These are phyloP conservation scores for Fusarium graminum DNA, from an alignment of 2,329 filamentous ascomycete species.

Conservation along the genomic window DNA sequence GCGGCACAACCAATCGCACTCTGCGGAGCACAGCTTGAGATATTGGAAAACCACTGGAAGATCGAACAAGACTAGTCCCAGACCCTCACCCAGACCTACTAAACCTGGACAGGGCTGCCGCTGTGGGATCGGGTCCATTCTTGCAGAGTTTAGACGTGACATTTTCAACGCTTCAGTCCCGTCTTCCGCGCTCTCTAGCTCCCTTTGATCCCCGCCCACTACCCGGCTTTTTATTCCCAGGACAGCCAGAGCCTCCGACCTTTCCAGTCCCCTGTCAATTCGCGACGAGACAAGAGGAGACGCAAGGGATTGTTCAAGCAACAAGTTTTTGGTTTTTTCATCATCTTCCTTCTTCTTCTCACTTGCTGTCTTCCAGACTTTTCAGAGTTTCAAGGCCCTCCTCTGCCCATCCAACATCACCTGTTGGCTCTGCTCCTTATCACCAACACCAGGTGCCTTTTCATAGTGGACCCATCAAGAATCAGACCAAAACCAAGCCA, in stretches of 20 bases:
- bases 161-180: slow-evolving; percentile 39
- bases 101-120: slow-evolving; percentile 31
- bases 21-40: slow-evolving; percentile 2
- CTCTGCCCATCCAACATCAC: not conserved
- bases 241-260: slow-evolving; percentile 23
- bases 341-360: slow-evolving; percentile 1
- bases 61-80: slow-evolving; percentile 34
- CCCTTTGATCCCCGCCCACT: slow-evolving; percentile 23
- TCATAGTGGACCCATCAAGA: slow-evolving; percentile 36
- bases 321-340: not conserved
- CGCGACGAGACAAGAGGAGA: slow-evolving; percentile 15
- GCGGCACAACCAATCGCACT: slow-evolving; percentile 9
- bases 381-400: slow-evolving; percentile 7
- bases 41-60: slow-evolving; percentile 19
- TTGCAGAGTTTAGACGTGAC: slow-evolving; percentile 16
- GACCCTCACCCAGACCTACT: not conserved
- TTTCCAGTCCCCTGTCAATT: slow-evolving; percentile 15
- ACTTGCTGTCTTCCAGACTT: slow-evolving; percentile 23
- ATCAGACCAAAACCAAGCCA: slow-evolving; percentile 15
- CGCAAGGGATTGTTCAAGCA: slow-evolving; percentile 11
- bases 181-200: slow-evolving; percentile 38
- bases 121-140: slow-evolving; percentile 14
- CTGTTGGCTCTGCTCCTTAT: slow-evolving; percentile 24
- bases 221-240: slow-evolving; percentile 29
- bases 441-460: slow-evolving; percentile 27